Evolutionary conservation across 352 stramenopile genomes (phyloP), one percentile per base, ranked within the genome.

Genomic region (Phytophthora fragariaefolia): DNA sequence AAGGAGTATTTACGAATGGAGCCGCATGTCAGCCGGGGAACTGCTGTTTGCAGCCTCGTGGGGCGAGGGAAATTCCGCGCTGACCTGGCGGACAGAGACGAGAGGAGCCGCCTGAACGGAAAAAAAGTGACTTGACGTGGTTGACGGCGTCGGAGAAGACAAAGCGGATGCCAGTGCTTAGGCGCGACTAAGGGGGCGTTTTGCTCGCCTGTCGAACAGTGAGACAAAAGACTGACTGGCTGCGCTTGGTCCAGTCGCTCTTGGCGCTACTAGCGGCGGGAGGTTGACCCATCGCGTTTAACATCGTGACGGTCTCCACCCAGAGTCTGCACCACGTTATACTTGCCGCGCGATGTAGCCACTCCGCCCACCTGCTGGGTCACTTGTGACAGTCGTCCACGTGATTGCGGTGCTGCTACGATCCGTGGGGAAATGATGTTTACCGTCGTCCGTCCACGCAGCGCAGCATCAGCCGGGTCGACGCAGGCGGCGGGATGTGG

Each of bases 391-490:
- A 27, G 45, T 32, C 15, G 34, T 53, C 43, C 52, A 59, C 46
- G 62, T 64, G 26, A 58, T 65, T 26, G 61, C 24, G 61, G 53
- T 58, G 61, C 61, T 69, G 34, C 53, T 53, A 32, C 61, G 53
- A 58, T 69, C 61, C 52, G 34, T 43, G 34, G n/a, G n/a, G 6
- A 12, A 36, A n/a, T 22, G 22, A 47, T 69, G 62, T 59, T 69
- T 69, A 69, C 46, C 46, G 17, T 24, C 51, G 20, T 47, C 38
- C 24, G 23, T 69, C 36, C 47, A 66, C n/a, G 27, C 12, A 7
- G 46, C 28, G 9, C 9, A 51, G 13, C 23, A 23, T 63, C 42
- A 63, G 28, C 46, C 23, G 36, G 15, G 43, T 68, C 43, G 43
- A 40, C 32, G 32, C 17, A 23, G 22, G 15, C 20, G n/a, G 56